Evolutionary conservation across 2,329 filamentous ascomycete species (phyloP).

Genomic region (Colletotrichum gloeosporioides): DNA sequence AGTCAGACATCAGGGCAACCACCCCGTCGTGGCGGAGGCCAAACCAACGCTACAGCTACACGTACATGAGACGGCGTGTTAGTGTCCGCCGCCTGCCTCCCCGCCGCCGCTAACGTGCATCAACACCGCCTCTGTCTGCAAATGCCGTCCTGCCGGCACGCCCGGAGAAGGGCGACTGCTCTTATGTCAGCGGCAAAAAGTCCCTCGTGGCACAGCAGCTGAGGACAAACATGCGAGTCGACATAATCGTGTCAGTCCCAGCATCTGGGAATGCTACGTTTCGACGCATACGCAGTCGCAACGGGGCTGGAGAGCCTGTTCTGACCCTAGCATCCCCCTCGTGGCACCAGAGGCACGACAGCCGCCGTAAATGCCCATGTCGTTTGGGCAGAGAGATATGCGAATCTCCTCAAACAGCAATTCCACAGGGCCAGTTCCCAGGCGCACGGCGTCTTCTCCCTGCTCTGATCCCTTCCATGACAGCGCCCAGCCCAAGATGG

Average conservation of each 20-base stretch:
- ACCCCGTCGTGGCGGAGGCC: background rate
- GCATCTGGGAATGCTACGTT: background rate
- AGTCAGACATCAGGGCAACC: background rate
- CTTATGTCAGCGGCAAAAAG: constrained; percentile 7
- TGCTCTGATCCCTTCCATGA: constrained; percentile 15
- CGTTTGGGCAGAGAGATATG: background rate
- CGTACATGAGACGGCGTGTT: background rate
- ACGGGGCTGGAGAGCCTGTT: constrained; percentile 1
- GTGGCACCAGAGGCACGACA: background rate
- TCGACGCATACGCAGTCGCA: background rate
- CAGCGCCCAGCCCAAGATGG: constrained; percentile 8
- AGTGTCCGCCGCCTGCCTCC: background rate
- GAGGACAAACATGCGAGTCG: background rate
- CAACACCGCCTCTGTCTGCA: constrained; percentile 1
- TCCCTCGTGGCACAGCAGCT: background rate
- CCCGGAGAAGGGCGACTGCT: background rate
- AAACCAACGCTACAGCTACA: background rate
- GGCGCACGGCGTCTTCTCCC: background rate
- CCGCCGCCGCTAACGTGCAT: constrained; percentile 1
- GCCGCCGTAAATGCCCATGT: background rate
- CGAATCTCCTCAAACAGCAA: background rate
- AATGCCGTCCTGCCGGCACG: constrained; percentile 1
- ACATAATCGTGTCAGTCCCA: background rate
- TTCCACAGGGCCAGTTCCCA: background rate
- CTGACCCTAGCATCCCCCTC: background rate